Base-by-base conservation (phyloP, 2,329 filamentous ascomycete species). In the Colletotrichum chlorophyti region DNA sequence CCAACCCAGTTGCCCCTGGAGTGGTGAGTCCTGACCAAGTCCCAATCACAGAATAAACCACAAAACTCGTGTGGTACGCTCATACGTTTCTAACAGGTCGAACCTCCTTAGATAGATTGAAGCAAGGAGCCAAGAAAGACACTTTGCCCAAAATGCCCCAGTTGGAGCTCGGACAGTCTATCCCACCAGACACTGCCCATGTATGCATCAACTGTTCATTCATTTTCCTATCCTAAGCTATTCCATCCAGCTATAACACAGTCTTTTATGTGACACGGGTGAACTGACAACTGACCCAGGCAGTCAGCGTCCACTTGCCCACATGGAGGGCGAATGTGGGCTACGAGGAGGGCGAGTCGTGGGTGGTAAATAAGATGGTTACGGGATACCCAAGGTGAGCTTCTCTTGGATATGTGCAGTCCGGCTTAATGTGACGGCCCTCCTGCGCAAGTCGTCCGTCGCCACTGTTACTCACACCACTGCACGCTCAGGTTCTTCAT, bases 251-350 rank as follows among this genome's bases (percentile, higher is more conserved):
- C 7, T 17, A 14, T 12, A 27, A 6, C n/a, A 6, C 14, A 14
- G 21, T 43, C n/a, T 15, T 17, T 29, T 15, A 11, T 29, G 15
- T 17, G 54, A 15, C 37, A 9, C 31, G 12, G 17, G n/a, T n/a
- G 17, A 5, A 32, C 45, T 47, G 7, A 53, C 21, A 17, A 17
- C 19, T 15, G 1, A 23, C 17, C 2, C 51, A 97, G 93, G 95
- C 94, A 64, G 91, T 98, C 64, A 98, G 94, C 73, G 94, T 98
- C 37, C 98, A 95, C 14, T 79, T 99, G 23, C 95, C 95, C 34
- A 96, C 93, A 76, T 99, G 95, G 95, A 83, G 82, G 64, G 82
- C 93, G 64, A 98, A 96, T 68, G 81, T 99, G 34, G 94, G 87
- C 35, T 99, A 99, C 70, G 95, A 99, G 73, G 93, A 99, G 74